Conservation (phyloP, 305 asterid species). For the Fraxinus paxiana region DNA sequence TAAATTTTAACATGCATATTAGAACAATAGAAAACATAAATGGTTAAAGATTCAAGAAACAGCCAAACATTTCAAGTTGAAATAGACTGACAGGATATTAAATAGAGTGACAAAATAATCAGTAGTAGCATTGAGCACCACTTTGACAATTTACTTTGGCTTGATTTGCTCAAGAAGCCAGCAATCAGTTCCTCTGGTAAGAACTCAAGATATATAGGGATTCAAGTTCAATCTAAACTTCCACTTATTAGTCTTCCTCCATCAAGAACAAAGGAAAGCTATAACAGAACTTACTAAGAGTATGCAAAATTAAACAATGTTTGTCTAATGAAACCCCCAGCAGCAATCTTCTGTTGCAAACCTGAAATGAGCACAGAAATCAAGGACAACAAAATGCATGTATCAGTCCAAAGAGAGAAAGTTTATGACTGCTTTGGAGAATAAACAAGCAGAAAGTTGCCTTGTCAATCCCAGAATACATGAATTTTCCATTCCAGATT, state of each 20-base stretch:
- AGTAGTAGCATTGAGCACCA: not conserved
- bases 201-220: slow-evolving; percentile 1
- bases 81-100: not conserved
- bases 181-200: not conserved
- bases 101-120: not conserved
- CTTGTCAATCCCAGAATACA: not conserved
- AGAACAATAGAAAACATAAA: slow-evolving; percentile 18
- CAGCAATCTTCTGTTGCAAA: slow-evolving; percentile 73
- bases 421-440: not conserved
- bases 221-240: not conserved
- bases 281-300: slow-evolving; percentile 58
- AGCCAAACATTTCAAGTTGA: not conserved
- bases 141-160: not conserved
- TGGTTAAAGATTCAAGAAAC: slow-evolving; percentile 8
- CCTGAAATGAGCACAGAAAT: slow-evolving; percentile 45
- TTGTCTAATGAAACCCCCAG: slow-evolving; percentile 69
- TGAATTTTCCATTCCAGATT: slow-evolving; percentile 4
- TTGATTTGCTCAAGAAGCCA: slow-evolving; percentile 14
- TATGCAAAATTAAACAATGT: slow-evolving; percentile 75
- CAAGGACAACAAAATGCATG: slow-evolving; percentile 17
- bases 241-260: not conserved
- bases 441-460: not conserved
- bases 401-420: not conserved
- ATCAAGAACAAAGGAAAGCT: slow-evolving; percentile 7
- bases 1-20: slow-evolving; percentile 8